phyloP scores from a whole-genome alignment of 2,329 filamentous ascomycete genomes.

The Colletotrichum tropicale region DNA sequence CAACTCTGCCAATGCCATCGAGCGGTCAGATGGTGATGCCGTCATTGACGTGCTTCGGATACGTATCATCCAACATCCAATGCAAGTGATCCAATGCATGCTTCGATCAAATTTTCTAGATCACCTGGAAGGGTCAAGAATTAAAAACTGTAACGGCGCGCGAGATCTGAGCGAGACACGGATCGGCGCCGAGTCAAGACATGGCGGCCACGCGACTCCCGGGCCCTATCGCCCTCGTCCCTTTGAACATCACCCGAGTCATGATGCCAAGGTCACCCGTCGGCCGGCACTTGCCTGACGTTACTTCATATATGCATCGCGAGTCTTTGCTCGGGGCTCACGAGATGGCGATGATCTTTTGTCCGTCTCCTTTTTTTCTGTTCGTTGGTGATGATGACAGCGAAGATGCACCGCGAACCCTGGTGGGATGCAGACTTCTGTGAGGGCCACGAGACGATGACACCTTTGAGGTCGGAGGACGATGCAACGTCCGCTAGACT shows the following conservation, averaged over 20 bases:
- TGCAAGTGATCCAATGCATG: background rate
- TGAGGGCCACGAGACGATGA: background rate
- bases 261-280: conserved; percentile 9
- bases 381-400: background rate
- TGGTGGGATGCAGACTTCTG: background rate
- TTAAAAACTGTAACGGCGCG: background rate
- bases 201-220: conserved; percentile 7
- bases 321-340: background rate
- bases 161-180: conserved; percentile 6
- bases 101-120: background rate
- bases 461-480: background rate
- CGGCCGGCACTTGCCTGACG: background rate
- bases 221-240: background rate
- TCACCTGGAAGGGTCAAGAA: conserved; percentile 1
- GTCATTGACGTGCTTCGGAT: background rate
- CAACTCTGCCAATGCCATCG: background rate
- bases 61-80: background rate
- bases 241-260: background rate
- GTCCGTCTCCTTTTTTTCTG: background rate
- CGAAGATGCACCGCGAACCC: background rate
- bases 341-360: background rate
- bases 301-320: conserved; percentile 8
- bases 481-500: background rate
- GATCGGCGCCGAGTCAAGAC: conserved; percentile 15
- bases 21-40: background rate